These are phyloP conservation scores for Trypanosoma rangeli DNA, from an alignment of 208 protist species.

Conservation along the genomic window DNA sequence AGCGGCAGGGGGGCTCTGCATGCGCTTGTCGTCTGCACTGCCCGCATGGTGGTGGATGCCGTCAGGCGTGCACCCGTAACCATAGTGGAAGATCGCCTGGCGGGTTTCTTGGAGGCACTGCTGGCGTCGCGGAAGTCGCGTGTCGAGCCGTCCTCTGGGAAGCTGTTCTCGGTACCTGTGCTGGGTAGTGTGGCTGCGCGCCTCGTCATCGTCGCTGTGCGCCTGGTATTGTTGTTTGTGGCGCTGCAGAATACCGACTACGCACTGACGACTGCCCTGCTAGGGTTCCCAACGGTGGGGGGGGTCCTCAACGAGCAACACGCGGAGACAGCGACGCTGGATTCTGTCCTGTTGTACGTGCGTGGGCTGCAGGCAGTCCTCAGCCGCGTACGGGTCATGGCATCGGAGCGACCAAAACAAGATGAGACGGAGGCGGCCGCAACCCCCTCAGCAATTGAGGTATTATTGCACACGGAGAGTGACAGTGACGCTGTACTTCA, in stretches of 20 bases:
- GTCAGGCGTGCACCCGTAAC: neutral
- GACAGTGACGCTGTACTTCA: neutral
- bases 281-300: constrained; percentile 20
- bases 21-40: constrained; percentile 10
- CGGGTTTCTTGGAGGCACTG: neutral
- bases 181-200: constrained; percentile 2
- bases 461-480: neutral
- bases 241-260: constrained; percentile 32
- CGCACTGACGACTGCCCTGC: constrained; percentile 36
- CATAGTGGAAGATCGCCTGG: constrained; percentile 4
- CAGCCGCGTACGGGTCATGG: constrained; percentile 18
- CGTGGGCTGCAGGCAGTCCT: constrained; percentile 24
- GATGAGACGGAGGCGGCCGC: constrained; percentile 18
- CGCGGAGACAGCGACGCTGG: constrained; percentile 10
- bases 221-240: constrained; percentile 22
- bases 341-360: constrained; percentile 34
- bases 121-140: neutral
- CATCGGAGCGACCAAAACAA: constrained; percentile 12
- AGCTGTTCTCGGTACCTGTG: neutral
- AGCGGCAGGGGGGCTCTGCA: neutral
- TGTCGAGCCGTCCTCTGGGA: neutral
- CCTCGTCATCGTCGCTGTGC: constrained; percentile 17
- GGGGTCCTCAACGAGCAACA: constrained; percentile 13
- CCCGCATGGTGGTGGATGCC: constrained; percentile 8
- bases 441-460: neutral